A percentile compares a stretch with the other conserved stretches of the same genome.
Evolutionary conservation across 441 rosid genomes (phyloP).

Genomic region (Populus tomentosa): DNA sequence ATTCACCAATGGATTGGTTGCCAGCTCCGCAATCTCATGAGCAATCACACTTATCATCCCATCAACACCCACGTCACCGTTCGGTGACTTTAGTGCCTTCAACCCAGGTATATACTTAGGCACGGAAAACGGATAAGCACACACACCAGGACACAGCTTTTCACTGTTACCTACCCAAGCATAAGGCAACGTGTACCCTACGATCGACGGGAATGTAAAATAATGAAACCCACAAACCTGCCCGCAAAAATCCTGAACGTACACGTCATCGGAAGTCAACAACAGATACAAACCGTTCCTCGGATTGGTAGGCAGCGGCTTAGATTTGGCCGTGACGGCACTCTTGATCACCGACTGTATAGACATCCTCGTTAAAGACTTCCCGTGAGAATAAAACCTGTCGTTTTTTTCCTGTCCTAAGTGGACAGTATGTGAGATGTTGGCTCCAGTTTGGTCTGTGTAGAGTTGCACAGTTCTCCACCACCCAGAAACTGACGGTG

Average conservation of each 20-base stretch:
- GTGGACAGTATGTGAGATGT: slow-evolving; percentile 40
- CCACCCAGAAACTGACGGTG: slow-evolving; percentile 89
- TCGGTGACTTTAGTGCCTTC: slow-evolving; percentile 65
- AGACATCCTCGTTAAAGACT: slow-evolving; percentile 68
- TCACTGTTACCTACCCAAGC: slow-evolving; percentile 98
- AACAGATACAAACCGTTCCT: slow-evolving; percentile 73
- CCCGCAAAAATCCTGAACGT: slow-evolving; percentile 91
- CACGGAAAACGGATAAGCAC: slow-evolving; percentile 90
- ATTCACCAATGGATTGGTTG: slow-evolving; percentile 87
- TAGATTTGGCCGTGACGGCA: slow-evolving; percentile 57
- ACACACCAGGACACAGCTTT: slow-evolving; percentile 71
- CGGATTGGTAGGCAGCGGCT: slow-evolving; percentile 68
- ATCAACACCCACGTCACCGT: no score
- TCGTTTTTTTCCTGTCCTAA: slow-evolving; percentile 79
- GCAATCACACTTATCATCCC: slow-evolving; percentile 51
- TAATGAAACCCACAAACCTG: slow-evolving; percentile 94
- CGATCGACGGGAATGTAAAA: slow-evolving; percentile 90
- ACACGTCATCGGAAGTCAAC: slow-evolving; percentile 77
- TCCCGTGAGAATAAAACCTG: slow-evolving; percentile 86
- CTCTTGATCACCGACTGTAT: slow-evolving; percentile 82
- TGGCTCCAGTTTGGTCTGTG: slow-evolving; percentile 50
- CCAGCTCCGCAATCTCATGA: slow-evolving; percentile 94
- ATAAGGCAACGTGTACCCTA: slow-evolving; percentile 86
- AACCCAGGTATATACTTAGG: slow-evolving; percentile 59
- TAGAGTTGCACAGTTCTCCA: slow-evolving; percentile 86